Evolutionary conservation across 176 grass and related monocot species (phyloP).

Genomic region (Carex scoparia): DNA sequence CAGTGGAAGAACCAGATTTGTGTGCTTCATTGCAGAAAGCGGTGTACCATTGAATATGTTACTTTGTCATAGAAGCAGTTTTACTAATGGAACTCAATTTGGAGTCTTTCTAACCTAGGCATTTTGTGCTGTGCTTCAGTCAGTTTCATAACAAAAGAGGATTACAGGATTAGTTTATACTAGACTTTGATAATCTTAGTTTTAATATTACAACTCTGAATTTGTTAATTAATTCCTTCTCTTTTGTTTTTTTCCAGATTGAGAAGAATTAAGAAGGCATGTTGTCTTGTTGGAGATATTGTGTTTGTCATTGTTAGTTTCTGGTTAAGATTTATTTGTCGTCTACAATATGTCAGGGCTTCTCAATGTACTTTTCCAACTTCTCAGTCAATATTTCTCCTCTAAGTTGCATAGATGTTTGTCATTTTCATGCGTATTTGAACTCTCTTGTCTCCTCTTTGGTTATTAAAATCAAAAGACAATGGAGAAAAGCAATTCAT

Average conservation of each 20-base stretch:
- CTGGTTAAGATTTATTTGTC: conserved; percentile 20
- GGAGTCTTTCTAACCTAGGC: neutral
- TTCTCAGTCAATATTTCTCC: conserved; percentile 22
- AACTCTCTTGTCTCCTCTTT: conserved; percentile 16
- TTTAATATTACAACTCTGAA: conserved; percentile 1
- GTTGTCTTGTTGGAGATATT: conserved; percentile 37
- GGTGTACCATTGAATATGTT: neutral
- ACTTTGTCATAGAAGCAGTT: neutral
- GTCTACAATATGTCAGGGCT: conserved; percentile 60
- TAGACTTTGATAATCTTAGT: neutral
- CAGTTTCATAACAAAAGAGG: neutral
- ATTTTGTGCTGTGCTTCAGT: neutral
- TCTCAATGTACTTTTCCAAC: conserved; percentile 51
- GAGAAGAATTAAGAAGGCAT: conserved; percentile 20
- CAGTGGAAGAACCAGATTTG: neutral
- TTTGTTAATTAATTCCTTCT: conserved; percentile 1
- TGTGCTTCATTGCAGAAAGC: neutral
- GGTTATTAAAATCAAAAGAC: neutral
- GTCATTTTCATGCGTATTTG: conserved; percentile 19
- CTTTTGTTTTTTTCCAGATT: conserved; percentile 44
- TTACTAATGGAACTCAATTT: neutral
- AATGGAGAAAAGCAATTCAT: neutral
- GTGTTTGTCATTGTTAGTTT: conserved; percentile 34
- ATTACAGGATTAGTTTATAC: neutral
- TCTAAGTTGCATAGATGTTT: neutral